Percentiles rank a stretch among this genome's conserved stretches.
These are phyloP conservation scores for Mortierella sp. DNA, from an alignment of 371 early-diverging fungal genomes.

Conservation along the genomic window DNA sequence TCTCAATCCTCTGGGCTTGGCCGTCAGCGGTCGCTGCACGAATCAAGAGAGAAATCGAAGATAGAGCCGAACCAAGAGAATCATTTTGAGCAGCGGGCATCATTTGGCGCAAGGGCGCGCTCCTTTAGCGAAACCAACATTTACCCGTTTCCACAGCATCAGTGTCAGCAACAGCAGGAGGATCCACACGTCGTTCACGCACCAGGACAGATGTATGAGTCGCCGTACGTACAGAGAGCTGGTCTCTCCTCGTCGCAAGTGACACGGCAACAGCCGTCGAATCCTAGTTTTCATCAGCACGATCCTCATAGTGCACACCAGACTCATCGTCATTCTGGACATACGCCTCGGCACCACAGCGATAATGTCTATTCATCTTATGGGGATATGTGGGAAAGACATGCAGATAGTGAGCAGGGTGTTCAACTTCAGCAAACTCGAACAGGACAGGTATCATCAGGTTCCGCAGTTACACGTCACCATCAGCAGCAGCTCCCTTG, in stretches of 20 bases:
- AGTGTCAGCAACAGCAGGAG: constrained; percentile 16
- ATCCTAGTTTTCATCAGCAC: not conserved
- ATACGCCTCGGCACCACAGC: constrained; percentile 18
- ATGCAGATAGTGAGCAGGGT: not conserved
- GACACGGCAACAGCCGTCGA: not conserved
- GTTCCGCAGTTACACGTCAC: not conserved
- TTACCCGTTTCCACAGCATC: constrained; percentile 31
- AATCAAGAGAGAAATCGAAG: constrained; percentile 7
- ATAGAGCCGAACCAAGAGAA: not conserved
- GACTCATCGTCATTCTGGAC: constrained; percentile 8
- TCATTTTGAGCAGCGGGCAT: constrained; percentile 1
- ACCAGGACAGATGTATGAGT: not conserved
- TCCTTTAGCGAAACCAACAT: constrained; percentile 45
- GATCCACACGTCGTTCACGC: not conserved
- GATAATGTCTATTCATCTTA: constrained; percentile 12
- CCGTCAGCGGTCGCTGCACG: constrained; percentile 35
- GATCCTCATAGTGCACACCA: not conserved
- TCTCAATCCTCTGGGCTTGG: constrained; percentile 14
- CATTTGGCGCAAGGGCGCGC: constrained; percentile 27
- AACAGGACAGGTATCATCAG: constrained; percentile 1
- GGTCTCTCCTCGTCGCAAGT: not conserved
- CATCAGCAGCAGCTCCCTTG: constrained; percentile 13
- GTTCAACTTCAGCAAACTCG: not conserved
- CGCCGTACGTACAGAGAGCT: not conserved
- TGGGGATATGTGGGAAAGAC: constrained; percentile 6